These are phyloP conservation scores for Globisporangium canariense DNA, from an alignment of 352 stramenopile genomes.

Conservation along the genomic window DNA sequence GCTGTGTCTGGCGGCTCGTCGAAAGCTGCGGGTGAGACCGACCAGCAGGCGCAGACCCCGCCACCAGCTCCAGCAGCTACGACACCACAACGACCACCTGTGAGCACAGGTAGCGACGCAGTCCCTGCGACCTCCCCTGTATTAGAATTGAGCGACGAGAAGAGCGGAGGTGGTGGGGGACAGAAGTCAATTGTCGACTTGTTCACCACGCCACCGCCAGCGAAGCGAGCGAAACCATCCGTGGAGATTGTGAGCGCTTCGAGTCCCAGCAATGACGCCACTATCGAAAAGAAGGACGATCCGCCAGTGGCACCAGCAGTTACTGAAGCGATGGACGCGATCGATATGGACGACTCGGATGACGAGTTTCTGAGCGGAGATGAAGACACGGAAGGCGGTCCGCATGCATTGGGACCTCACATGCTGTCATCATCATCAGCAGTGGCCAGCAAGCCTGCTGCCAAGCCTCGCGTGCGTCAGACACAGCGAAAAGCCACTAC, in stretches of 20 bases:
- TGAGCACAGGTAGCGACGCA: not conserved
- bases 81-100: not conserved
- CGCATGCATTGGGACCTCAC: not conserved
- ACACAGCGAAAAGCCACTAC: not conserved
- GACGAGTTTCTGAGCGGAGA: conserved; percentile 12
- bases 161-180: not conserved
- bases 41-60: conserved; percentile 1
- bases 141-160: not conserved
- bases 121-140: not conserved
- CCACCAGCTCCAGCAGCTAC: not conserved
- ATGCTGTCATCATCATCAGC: not conserved
- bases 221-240: conserved; percentile 11
- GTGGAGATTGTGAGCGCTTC: not conserved
- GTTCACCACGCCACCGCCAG: conserved; percentile 17
- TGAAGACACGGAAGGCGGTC: conserved; percentile 5
- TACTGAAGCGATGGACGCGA: not conserved
- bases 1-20: not conserved
- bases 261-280: not conserved
- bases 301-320: not conserved
- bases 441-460: not conserved
- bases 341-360: conserved; percentile 8
- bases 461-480: not conserved
- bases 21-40: not conserved
- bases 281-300: not conserved
- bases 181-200: conserved; percentile 9